Conservation (phyloP, 1,139 yeast species). For the Pichia sp. region DNA sequence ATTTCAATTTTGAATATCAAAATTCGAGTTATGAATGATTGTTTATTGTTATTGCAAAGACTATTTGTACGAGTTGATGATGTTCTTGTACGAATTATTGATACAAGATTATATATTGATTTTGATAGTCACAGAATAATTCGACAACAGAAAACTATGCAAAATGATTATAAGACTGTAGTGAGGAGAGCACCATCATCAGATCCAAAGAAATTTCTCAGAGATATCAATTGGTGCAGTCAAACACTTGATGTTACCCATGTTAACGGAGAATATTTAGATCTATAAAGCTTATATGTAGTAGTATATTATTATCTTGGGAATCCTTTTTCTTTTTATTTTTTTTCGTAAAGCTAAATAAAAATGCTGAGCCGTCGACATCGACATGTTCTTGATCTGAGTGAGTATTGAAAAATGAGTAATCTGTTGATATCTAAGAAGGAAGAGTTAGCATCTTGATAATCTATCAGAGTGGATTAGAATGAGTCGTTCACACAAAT, state of each 20-base stretch:
- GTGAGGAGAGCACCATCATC: constrained; percentile 29
- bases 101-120: constrained; percentile 77
- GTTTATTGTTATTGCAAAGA: constrained; percentile 65
- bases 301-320: too few species aligned
- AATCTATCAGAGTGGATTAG: too few species aligned
- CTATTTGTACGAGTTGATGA: constrained; percentile 85
- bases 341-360: too few species aligned
- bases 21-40: constrained; percentile 82
- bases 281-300: not conserved
- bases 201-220: constrained; percentile 68
- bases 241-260: constrained; percentile 19
- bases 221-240: constrained; percentile 49
- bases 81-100: constrained; percentile 76
- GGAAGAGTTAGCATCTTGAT: too few species aligned
- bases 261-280: constrained; percentile 21
- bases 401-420: too few species aligned
- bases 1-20: constrained; percentile 70
- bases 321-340: too few species aligned
- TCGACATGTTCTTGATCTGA: too few species aligned
- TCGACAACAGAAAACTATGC: constrained; percentile 73
- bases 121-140: constrained; percentile 57
- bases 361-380: too few species aligned
- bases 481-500: constrained; percentile 22
- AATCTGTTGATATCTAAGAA: too few species aligned
- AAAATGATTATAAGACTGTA: constrained; percentile 57